Evolutionary conservation across 2,329 filamentous ascomycete genomes (phyloP).

Genomic region (Myriosclerotinia curreyana): DNA sequence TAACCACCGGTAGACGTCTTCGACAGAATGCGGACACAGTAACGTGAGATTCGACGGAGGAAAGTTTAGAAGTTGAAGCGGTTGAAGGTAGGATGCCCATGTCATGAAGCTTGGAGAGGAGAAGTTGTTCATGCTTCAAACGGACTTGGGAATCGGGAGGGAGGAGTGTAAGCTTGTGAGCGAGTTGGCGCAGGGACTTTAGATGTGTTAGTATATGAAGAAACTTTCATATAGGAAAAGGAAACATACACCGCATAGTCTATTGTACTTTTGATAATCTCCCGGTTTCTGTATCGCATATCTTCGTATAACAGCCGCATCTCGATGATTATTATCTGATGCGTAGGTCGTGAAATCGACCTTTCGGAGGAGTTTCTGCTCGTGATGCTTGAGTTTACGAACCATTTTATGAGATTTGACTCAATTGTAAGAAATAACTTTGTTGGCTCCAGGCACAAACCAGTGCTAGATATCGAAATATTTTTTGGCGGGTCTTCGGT

Average conservation of each 20-base stretch:
- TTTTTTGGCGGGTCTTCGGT: conserved; percentile 14
- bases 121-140: conserved; percentile 77
- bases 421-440: neutral
- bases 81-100: conserved; percentile 78
- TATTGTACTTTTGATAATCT: conserved; percentile 71
- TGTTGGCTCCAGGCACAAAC: conserved; percentile 9
- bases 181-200: conserved; percentile 81
- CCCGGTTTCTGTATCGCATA: conserved; percentile 90
- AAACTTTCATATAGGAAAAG: neutral
- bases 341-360: conserved; percentile 96
- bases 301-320: conserved; percentile 72
- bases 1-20: conserved; percentile 79
- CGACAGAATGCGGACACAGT: conserved; percentile 88
- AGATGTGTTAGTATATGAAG: conserved; percentile 25
- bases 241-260: conserved; percentile 62
- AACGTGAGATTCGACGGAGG: conserved; percentile 80
- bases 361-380: conserved; percentile 88
- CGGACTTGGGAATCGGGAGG: conserved; percentile 76
- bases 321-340: conserved; percentile 81
- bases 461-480: neutral
- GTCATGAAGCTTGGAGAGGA: conserved; percentile 88
- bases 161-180: conserved; percentile 80
- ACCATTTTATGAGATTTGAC: conserved; percentile 62
- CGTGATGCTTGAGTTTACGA: conserved; percentile 93
- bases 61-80: conserved; percentile 66